A percentile compares a stretch with the other conserved stretches of the same genome.
These are phyloP conservation scores for Phytophthora melonis DNA, from an alignment of 352 stramenopile species.

Conservation along the genomic window DNA sequence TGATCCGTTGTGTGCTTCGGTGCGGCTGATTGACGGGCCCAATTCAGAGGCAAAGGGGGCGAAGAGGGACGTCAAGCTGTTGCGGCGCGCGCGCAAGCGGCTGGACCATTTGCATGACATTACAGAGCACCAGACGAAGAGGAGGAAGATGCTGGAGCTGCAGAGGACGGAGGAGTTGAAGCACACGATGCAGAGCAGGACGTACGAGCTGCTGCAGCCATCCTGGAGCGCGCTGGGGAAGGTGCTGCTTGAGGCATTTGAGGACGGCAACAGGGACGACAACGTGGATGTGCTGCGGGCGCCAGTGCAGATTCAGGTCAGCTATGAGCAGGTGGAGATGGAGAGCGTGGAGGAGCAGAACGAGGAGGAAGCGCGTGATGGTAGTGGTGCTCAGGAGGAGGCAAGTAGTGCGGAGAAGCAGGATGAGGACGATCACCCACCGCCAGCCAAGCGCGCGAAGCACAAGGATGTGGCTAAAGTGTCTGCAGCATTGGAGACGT, in stretches of 20 bases:
- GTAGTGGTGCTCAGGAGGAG: not conserved
- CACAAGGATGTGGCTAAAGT: conserved; percentile 15
- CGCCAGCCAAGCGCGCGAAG: conserved; percentile 26
- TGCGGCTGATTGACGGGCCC: conserved; percentile 41
- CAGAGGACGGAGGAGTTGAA: conserved; percentile 27
- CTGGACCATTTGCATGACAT: conserved; percentile 40
- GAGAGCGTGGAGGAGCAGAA: conserved; percentile 6
- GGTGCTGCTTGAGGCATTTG: conserved; percentile 69
- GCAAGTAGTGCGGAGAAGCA: not conserved
- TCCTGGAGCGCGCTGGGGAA: conserved; percentile 69
- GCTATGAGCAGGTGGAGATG: conserved; percentile 21
- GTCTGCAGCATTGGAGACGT: conserved; percentile 19
- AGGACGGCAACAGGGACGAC: conserved; percentile 56
- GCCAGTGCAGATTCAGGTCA: conserved; percentile 38
- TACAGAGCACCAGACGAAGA: conserved; percentile 30
- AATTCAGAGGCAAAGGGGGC: not conserved
- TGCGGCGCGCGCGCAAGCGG: conserved; percentile 25
- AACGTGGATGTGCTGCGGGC: conserved; percentile 27
- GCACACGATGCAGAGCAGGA: conserved; percentile 22
- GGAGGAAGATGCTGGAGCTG: conserved; percentile 38
- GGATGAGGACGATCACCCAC: conserved; percentile 9
- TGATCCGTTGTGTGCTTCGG: conserved; percentile 53
- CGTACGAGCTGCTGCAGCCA: conserved; percentile 52
- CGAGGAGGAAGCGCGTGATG: no score
- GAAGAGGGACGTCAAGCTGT: conserved; percentile 19